Evolutionary conservation across 495 filamentous ascomycete genomes (phyloP).

Genomic region (Daldinia vernicosa): DNA sequence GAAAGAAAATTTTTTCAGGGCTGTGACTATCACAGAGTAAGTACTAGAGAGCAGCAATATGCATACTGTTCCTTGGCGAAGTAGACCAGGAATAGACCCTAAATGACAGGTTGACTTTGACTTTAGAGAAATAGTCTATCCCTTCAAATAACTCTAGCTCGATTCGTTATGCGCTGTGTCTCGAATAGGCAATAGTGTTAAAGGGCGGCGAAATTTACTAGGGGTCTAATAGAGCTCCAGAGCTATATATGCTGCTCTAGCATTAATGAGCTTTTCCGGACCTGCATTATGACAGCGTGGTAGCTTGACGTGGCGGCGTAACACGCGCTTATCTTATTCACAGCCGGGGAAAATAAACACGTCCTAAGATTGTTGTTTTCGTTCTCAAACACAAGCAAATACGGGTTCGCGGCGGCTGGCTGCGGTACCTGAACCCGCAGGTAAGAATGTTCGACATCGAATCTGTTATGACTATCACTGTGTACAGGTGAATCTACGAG

Average conservation of each 20-base stretch:
- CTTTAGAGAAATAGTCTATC: not conserved
- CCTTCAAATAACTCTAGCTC: conserved; percentile 8
- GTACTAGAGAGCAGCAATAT: conserved; percentile 5
- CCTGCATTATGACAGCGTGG: conserved; percentile 43
- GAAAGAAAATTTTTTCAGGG: conserved; percentile 17
- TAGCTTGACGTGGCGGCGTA: conserved; percentile 43
- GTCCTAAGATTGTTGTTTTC: conserved; percentile 17
- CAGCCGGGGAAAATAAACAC: conserved; percentile 6
- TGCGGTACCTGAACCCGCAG: conserved; percentile 1
- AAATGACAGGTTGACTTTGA: conserved; percentile 15
- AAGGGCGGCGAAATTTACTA: conserved; percentile 11
- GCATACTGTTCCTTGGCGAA: conserved; percentile 19
- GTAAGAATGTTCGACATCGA: conserved; percentile 19
- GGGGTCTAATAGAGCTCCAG: conserved; percentile 1
- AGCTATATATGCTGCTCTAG: conserved; percentile 7
- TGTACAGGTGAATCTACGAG: conserved; percentile 10
- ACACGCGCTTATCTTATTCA: conserved; percentile 27
- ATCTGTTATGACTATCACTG: too few species aligned
- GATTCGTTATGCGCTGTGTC: conserved; percentile 1
- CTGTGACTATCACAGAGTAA: conserved; percentile 17
- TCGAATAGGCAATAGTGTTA: conserved; percentile 23
- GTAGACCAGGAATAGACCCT: not conserved
- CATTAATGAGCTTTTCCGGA: conserved; percentile 33
- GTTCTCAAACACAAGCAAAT: conserved; percentile 22
- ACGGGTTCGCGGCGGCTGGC: conserved; percentile 16